phyloP scores from a whole-genome alignment of 495 filamentous ascomycete genomes.

The Margaritispora aquatica region DNA sequence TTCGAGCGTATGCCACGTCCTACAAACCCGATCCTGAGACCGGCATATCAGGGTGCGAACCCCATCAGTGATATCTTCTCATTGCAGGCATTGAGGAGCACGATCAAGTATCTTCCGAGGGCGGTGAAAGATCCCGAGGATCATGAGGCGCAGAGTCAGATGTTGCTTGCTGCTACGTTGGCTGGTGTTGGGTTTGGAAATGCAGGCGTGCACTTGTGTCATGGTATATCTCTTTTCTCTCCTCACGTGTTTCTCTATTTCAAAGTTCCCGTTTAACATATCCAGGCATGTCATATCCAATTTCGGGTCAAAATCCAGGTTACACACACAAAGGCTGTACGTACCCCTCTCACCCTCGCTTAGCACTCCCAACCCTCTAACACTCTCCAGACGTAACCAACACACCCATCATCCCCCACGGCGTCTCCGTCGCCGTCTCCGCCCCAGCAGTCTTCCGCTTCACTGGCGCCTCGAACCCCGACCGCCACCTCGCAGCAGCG shows the following conservation, averaged over 20 bases:
- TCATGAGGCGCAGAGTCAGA: slow-evolving; percentile 82
- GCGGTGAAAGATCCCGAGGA: slow-evolving; percentile 84
- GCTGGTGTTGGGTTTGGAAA: slow-evolving; percentile 97
- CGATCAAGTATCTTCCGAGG: slow-evolving; percentile 85
- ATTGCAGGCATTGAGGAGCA: slow-evolving; percentile 69
- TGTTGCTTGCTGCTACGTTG: slow-evolving; percentile 90
- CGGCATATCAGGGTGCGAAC: slow-evolving; percentile 95
- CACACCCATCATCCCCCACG: slow-evolving; percentile 84
- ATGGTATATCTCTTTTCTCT: slow-evolving; percentile 45
- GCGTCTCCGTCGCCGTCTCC: slow-evolving; percentile 90
- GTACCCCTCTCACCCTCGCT: background rate
- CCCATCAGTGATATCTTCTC: slow-evolving; percentile 97
- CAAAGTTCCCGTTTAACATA: background rate
- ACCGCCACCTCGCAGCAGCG: slow-evolving; percentile 82
- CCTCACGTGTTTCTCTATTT: too few species aligned
- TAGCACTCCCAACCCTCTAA: background rate
- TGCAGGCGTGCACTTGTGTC: slow-evolving; percentile 93
- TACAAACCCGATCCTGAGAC: slow-evolving; percentile 80
- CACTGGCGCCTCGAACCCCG: slow-evolving; percentile 83
- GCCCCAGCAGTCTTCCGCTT: slow-evolving; percentile 93
- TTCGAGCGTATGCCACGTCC: slow-evolving; percentile 77
- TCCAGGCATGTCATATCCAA: slow-evolving; percentile 85
- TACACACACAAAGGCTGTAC: slow-evolving; percentile 74
- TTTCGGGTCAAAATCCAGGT: slow-evolving; percentile 85
- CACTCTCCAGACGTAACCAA: slow-evolving; percentile 46